Evolutionary conservation across 2,329 filamentous ascomycete genomes (phyloP).

Genomic region (Calcarisporium arbuscula): DNA sequence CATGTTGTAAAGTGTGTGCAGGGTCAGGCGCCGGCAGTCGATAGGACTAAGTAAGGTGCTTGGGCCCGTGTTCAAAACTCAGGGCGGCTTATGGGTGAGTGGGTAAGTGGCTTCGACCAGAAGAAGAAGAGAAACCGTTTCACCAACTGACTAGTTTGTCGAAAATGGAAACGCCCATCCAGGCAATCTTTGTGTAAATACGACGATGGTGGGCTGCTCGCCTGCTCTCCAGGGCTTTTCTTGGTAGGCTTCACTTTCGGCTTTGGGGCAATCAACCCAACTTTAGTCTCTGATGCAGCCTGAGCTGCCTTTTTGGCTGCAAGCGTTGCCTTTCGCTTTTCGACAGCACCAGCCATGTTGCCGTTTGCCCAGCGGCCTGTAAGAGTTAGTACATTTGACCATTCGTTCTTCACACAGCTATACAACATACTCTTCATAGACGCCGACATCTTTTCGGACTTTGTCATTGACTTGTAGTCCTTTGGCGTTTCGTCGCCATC

Average conservation of each 20-base stretch:
- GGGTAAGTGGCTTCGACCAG: no score
- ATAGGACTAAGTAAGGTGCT: no score
- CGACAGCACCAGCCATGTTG: constrained; percentile 54
- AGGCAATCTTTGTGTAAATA: no score
- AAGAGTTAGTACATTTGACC: constrained; percentile 16
- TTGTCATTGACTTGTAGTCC: constrained; percentile 56
- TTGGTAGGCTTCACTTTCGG: constrained; percentile 28
- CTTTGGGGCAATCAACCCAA: constrained; percentile 31
- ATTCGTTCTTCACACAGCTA: not conserved
- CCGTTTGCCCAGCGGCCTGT: constrained; percentile 54
- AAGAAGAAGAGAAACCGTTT: no score
- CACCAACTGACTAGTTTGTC: no score
- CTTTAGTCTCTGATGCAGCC: constrained; percentile 30
- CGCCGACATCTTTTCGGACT: constrained; percentile 60
- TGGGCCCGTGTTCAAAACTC: no score
- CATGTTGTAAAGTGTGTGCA: no score
- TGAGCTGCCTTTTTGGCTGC: constrained; percentile 51
- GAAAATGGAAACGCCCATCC: no score
- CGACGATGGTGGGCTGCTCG: constrained; percentile 14
- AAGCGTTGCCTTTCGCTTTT: constrained; percentile 54
- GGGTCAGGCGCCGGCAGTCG: no score
- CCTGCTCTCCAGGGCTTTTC: constrained; percentile 23
- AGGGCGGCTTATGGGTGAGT: no score
- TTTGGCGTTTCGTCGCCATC: constrained; percentile 38
- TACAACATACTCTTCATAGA: constrained; percentile 54